Base-by-base conservation (phyloP, 83 land plant species). In the Isoetes engelmannii region DNA sequence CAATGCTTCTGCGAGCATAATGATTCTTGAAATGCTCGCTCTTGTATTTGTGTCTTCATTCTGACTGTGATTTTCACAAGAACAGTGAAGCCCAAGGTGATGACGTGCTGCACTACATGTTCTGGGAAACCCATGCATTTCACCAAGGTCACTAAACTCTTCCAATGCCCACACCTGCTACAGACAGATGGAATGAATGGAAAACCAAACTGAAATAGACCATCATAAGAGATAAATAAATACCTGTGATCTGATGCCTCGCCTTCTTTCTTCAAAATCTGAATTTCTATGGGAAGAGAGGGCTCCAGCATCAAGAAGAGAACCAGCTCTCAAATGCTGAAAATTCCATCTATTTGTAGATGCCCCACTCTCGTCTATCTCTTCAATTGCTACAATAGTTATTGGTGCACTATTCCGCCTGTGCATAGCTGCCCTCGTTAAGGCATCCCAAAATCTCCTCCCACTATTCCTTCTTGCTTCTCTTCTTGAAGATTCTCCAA, bases 1-100 rank as follows among this genome's bases (percentile, higher is more conserved):
- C 53, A 92, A 80, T 5, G 97, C 90, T 72, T 92, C 97, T 17
- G 97, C 93, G 10, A 92, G 85, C 94, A 92, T 83, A 46, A 92
- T 82, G 59, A 92, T 89, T 37, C 97, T 83, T 44, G 97, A 86
- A 63, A 92, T 89, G 76, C 90, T 88, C 37, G 88, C 91, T 54
- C 85, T 84, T 51, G 89, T 75, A 63, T 79, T 73, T 3, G 87
- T 74, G 21, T 82, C 85, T 63, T 87, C 89, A 44, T 57, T 69
- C 76, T 74, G 79, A 13, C 71, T 65, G 17, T 76, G 67, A 4
- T 82, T 68, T 18, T 85, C 86, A 77, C 93, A 92, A 28, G 88
- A 83, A 84, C 97, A 92, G 42, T 75, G 57, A 51, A 89, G 88
- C 74, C 83, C 83, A 50, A 79, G 77, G 57, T 92, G 93, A 7